These are phyloP conservation scores for Mucor irregularis DNA, from an alignment of 371 early-diverging fungal species.

Conservation along the genomic window DNA sequence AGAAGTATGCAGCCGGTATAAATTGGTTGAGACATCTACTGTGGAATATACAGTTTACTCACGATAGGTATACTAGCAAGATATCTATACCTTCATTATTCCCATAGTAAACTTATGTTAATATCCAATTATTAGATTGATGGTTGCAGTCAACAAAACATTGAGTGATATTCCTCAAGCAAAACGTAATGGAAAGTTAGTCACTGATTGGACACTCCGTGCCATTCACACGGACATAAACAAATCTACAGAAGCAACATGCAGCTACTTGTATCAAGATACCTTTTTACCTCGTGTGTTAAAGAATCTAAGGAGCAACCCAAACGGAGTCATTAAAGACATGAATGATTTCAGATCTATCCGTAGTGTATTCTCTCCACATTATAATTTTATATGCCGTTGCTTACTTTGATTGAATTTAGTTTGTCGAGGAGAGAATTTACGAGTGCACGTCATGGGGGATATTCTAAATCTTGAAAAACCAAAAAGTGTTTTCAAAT, in stretches of 20 bases:
- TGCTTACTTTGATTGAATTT: background rate
- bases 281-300: conserved; percentile 48
- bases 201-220: conserved; percentile 41
- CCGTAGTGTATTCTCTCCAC: conserved; percentile 23
- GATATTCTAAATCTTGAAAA: conserved; percentile 45
- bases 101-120: background rate
- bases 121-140: conserved; percentile 22
- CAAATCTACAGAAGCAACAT: conserved; percentile 43
- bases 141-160: conserved; percentile 50
- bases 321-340: conserved; percentile 37
- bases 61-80: conserved; percentile 39
- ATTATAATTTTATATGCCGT: background rate
- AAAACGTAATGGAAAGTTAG: conserved; percentile 51
- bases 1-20: conserved; percentile 49
- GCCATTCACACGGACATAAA: conserved; percentile 39
- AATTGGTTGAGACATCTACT: conserved; percentile 48
- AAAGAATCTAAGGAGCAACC: conserved; percentile 34
- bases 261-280: conserved; percentile 43
- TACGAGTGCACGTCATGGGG: conserved; percentile 56
- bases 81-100: no score
- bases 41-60: conserved; percentile 51
- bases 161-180: conserved; percentile 54
- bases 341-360: conserved; percentile 47
- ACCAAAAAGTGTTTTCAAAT: conserved; percentile 42
- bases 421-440: conserved; percentile 50